Evolutionary conservation across 2,329 filamentous ascomycete genomes (phyloP).

Genomic region (Fusarium liriodendri): DNA sequence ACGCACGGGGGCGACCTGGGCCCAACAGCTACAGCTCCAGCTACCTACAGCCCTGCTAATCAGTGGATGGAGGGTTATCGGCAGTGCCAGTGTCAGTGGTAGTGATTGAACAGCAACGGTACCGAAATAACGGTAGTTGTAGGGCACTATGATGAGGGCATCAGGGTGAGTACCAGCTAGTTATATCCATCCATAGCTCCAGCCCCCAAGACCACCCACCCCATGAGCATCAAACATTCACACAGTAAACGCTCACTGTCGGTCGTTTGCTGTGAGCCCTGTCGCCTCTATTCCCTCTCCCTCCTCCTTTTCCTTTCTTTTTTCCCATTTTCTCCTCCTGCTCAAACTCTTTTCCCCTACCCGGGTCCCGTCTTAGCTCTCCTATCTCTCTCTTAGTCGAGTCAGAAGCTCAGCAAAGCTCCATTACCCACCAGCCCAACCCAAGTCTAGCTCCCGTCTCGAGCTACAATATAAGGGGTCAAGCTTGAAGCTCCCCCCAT

Average conservation of each 20-base stretch:
- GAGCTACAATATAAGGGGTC: neutral
- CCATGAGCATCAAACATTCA: neutral
- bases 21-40: neutral
- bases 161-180: neutral
- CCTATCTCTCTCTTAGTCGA: neutral
- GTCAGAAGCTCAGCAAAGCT: neutral
- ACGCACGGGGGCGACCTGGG: neutral
- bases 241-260: neutral
- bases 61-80: neutral
- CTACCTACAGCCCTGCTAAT: neutral
- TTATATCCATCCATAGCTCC: neutral
- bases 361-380: neutral
- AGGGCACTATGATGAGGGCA: neutral
- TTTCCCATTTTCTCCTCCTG: neutral
- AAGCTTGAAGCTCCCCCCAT: neutral
- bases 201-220: neutral
- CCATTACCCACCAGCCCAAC: neutral
- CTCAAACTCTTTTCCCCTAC: neutral
- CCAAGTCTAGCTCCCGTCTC: neutral
- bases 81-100: neutral
- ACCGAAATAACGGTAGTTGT: neutral
- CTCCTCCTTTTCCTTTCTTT: neutral
- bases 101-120: neutral
- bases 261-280: neutral
- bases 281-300: slow-evolving; percentile 9